Evolutionary conservation across 768 basidiomycete species (phyloP).

Genomic region (Tulasnella sp.): DNA sequence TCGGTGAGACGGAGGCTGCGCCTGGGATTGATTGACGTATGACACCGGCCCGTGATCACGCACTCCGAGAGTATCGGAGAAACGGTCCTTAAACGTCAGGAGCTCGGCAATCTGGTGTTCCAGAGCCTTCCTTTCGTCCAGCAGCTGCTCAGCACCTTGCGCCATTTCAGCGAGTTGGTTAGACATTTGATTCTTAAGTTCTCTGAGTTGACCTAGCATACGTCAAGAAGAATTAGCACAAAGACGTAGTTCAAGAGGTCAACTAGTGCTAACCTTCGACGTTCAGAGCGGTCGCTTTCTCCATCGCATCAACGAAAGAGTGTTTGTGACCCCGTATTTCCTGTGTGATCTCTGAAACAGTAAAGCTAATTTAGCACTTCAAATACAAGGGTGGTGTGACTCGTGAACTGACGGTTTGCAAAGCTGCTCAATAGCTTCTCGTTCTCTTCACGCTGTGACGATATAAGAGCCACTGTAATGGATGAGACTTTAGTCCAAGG

Average conservation of each 20-base stretch:
- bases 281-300: constrained; percentile 13
- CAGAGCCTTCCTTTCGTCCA: constrained; percentile 10
- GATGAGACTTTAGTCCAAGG: background rate
- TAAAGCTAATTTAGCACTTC: background rate
- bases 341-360: constrained; percentile 1
- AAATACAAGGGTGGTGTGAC: background rate
- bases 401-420: background rate
- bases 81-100: constrained; percentile 11
- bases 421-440: constrained; percentile 6
- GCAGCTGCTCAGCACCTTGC: constrained; percentile 6
- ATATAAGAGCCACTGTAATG: constrained; percentile 8
- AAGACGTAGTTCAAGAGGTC: background rate
- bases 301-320: constrained; percentile 14
- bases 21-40: background rate
- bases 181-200: constrained; percentile 11
- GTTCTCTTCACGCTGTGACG: constrained; percentile 9
- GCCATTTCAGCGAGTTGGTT: constrained; percentile 10
- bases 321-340: constrained; percentile 14
- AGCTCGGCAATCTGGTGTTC: constrained; percentile 14
- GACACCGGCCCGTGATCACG: background rate
- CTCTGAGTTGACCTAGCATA: constrained; percentile 1
- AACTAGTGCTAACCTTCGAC: background rate
- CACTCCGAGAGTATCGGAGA: background rate
- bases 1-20: background rate
- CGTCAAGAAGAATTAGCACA: background rate